Base-by-base conservation (phyloP, 306 rosid species). In the Quercus alba region DNA sequence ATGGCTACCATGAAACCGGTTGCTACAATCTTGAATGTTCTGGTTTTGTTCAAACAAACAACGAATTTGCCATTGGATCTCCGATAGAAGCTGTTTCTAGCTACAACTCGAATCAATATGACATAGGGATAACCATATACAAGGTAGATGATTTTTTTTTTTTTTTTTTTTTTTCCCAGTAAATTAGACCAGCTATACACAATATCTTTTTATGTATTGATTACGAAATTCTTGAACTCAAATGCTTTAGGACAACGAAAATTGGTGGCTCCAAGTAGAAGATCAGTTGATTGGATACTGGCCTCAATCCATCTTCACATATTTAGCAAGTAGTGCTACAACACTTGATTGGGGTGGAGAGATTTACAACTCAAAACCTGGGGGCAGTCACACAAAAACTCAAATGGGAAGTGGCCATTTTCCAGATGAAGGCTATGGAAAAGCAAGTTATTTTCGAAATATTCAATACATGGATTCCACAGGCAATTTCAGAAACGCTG, bases 371-470 rank as follows among this genome's bases (percentile, higher is more conserved):
- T 49, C 54, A 13, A 49, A 38, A 8, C 1, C 2, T 8, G 74
- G 2, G 4, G 77, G 74, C n/a, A 77, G 1, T 33, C 86, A 83
- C 74, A 70, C 86, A 0, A 5, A 26, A 1, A 83, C 86, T 52
- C 74, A 83, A 4, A 83, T 83, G 86, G 86, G 86, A 33, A 83
- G 86, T 15, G 70, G 83, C 23, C 86, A 73, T 33, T 83, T 83
- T 59, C 70, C 86, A 0, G 4, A 3, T 15, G 80, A 78, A 58
- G 77, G 77, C 3, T 69, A 17, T 25, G 57, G 71, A 20, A 83
- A 4, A 75, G 83, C 83, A 30, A 68, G 80, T 28, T 78, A 17
- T 75, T 19, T 83, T 14, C 8, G 70, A 55, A 74, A 83, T 55
- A 17, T 78, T 25, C 62, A 78, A 23, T 83, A 46, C 68, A 3